Evolutionary conservation across 371 early-diverging fungal species (phyloP), one percentile per base, ranked within the genome.

Genomic region (Vairimorpha necatrix): DNA sequence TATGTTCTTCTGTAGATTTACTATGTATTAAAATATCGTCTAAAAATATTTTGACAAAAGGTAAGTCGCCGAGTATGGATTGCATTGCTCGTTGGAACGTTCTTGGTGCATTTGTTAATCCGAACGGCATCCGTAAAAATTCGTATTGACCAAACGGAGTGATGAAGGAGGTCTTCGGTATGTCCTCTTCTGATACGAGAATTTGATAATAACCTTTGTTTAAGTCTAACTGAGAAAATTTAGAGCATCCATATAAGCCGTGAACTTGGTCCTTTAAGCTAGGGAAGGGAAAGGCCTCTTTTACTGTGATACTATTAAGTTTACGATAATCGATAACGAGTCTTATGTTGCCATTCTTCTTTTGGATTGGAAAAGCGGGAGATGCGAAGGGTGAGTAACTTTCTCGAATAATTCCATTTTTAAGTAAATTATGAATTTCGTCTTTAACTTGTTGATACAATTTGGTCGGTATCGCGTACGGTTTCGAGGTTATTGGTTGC

Each of bases 271-370:
- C 42, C 16, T 42, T 7, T 11, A 42, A 11, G 16, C 16, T 42
- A 42, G 16, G 42, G 42, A 42, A 16, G 11, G 42, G 42, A 42
- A 11, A 42, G 16, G 42, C 42, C 16, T 42, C 11, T 42, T 87
- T 0, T 79, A 42, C 42, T 42, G 42, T 42, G 42, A 11, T 74
- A 0, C 69, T 54, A 67, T 87, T 88, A 54, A 88, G 70, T 28
- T 75, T 61, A 22, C 76, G 28, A 69, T 84, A 85, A 48, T 84
- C 82, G 0, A 86, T 75, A 14, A 82, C 85, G 1, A 87, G 46
- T 0, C 87, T 78, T 2, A 68, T 32, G 14, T 71, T 65, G 0
- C 84, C 86, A 78, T 84, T 78, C 60, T 86, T 86, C 0, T 54
- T 69, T 0, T 82, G 42, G 13, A 70, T 34, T 1, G 26, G 18